These are phyloP conservation scores for Wallacemonas collosoma DNA, from an alignment of 208 protist genomes.

Conservation along the genomic window DNA sequence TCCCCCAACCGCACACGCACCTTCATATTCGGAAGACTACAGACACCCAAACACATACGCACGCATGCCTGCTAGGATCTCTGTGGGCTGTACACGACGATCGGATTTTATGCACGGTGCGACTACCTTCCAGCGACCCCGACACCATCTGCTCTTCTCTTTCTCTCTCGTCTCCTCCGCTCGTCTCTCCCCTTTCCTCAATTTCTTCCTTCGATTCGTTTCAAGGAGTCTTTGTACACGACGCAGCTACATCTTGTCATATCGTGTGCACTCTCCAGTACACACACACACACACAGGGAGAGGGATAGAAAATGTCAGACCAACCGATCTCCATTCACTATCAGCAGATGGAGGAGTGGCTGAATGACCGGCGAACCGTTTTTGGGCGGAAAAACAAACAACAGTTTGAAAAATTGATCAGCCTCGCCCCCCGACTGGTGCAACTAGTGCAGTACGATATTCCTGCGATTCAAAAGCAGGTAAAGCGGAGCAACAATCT, in stretches of 20 bases:
- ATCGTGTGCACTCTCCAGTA: neutral
- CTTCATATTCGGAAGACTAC: neutral
- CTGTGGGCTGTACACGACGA: neutral
- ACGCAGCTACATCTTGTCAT: too few species aligned
- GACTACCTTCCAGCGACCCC: neutral
- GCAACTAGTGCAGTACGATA: slow-evolving; percentile 72
- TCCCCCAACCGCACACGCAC: too few species aligned
- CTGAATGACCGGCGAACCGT: slow-evolving; percentile 62
- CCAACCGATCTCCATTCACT: slow-evolving; percentile 67
- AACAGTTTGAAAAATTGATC: slow-evolving; percentile 42
- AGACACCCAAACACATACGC: neutral
- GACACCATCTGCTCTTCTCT: neutral
- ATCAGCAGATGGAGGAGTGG: slow-evolving; percentile 87
- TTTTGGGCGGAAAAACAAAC: slow-evolving; percentile 58
- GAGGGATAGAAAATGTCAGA: slow-evolving; percentile 36
- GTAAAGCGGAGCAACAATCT: slow-evolving; percentile 39
- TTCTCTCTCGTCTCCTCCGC: too few species aligned
- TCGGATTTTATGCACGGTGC: too few species aligned
- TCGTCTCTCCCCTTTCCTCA: neutral
- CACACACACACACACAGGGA: neutral
- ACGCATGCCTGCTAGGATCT: neutral
- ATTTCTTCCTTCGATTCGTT: neutral
- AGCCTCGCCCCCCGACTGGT: slow-evolving; percentile 49
- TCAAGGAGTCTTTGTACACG: neutral
- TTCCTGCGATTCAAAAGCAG: slow-evolving; percentile 63